Percentiles rank a stretch among this genome's conserved stretches.
Conservation (phyloP, 352 stramenopile genomes). For the Phytophthora fragariae region DNA sequence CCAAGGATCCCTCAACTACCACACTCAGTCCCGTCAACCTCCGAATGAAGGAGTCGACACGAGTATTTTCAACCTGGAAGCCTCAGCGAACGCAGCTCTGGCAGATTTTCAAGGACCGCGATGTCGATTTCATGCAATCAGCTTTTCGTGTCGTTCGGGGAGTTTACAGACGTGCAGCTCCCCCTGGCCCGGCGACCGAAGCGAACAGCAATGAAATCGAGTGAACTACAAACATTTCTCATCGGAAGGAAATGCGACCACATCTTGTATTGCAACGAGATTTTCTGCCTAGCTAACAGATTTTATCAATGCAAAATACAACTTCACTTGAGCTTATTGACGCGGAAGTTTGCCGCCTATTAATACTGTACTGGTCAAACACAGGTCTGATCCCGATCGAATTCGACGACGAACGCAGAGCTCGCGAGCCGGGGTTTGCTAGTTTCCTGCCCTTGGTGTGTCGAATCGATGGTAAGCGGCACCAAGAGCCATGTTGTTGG, state of each 20-base stretch:
- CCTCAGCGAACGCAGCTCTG: slow-evolving; percentile 16
- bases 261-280: slow-evolving; percentile 4
- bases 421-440: neutral
- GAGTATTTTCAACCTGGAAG: slow-evolving; percentile 14
- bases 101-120: slow-evolving; percentile 6
- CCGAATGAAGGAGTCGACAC: slow-evolving; percentile 29
- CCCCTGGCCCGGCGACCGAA: slow-evolving; percentile 33
- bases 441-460: too few species aligned
- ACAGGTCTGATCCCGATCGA: neutral
- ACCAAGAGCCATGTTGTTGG: neutral
- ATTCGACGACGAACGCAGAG: neutral
- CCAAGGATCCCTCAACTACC: neutral
- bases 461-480: neutral
- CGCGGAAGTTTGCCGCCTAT: neutral
- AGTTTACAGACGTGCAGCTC: slow-evolving; percentile 26
- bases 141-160: slow-evolving; percentile 29
- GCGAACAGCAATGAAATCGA: slow-evolving; percentile 11
- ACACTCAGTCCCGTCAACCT: slow-evolving; percentile 18
- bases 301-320: slow-evolving; percentile 16
- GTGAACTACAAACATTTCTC: slow-evolving; percentile 31
- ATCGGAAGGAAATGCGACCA: slow-evolving; percentile 35
- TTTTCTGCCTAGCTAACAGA: slow-evolving; percentile 30
- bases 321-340: too few species aligned
- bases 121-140: slow-evolving; percentile 15
- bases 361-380: neutral